phyloP scores from a whole-genome alignment of 768 basidiomycete species.

The Trametes cingulata region DNA sequence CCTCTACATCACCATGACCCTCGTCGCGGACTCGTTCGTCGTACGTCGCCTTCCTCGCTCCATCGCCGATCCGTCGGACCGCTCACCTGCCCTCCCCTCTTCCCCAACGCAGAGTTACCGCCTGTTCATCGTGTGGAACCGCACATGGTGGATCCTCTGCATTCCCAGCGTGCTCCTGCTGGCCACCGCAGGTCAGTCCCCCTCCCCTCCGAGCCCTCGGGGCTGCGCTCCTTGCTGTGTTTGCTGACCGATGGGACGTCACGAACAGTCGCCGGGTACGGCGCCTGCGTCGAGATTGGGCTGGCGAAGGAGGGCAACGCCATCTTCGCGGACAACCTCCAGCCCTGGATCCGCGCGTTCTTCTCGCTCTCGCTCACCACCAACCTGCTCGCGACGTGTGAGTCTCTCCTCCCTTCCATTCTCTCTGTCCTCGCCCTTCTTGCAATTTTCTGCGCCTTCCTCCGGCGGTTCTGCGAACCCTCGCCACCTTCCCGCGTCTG shows the following conservation, averaged over 20 bases:
- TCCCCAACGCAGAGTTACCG: slow-evolving; percentile 8
- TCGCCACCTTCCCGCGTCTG: background rate
- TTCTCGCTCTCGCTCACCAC: slow-evolving; percentile 19
- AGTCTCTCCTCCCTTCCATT: background rate
- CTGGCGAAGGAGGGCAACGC: slow-evolving; percentile 4
- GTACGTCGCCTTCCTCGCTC: background rate
- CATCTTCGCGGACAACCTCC: slow-evolving; percentile 13
- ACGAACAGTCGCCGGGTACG: slow-evolving; percentile 16
- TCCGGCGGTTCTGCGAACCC: background rate
- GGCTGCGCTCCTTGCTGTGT: too few relatives aligned
- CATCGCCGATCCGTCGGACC: background rate
- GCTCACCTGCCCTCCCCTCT: background rate
- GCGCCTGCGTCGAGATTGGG: slow-evolving; percentile 17
- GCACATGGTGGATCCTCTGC: slow-evolving; percentile 11
- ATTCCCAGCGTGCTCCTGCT: slow-evolving; percentile 9
- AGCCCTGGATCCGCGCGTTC: slow-evolving; percentile 21
- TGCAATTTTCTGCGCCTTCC: too few relatives aligned
- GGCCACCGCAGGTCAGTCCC: slow-evolving; percentile 11
- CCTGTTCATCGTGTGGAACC: slow-evolving; percentile 16
- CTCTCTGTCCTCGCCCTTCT: background rate
- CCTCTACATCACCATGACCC: slow-evolving; percentile 20
- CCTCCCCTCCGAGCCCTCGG: too few relatives aligned
- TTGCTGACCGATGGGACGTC: too few relatives aligned
- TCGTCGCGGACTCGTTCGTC: slow-evolving; percentile 19
- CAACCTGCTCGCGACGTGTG: slow-evolving; percentile 17